Base-by-base conservation (phyloP, 208 protist species). In the Leishmania martiniquensis region DNA sequence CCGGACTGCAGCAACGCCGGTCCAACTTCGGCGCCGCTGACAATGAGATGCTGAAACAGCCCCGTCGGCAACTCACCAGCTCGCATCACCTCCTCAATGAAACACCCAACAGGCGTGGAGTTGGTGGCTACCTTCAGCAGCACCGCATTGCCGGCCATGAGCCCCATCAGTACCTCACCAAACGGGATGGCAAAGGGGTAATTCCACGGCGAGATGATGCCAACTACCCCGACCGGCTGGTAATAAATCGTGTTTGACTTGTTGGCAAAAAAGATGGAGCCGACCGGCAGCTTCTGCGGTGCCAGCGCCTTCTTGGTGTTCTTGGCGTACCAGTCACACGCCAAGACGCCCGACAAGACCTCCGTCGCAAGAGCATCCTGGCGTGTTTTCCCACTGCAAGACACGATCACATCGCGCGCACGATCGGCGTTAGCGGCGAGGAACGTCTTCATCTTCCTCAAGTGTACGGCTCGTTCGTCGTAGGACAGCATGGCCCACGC, bases 181-280 rank as follows among this genome's bases (percentile, higher is more conserved):
- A 97, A 97, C 17, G 93, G 92, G 60, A 97, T 94, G 13, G 91
- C 71, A 72, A 96, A 94, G 15, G 93, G 93, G 79, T 91, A 97
- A 70, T 97, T 97, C 92, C 93, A 97, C 42, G 93, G 92, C 12
- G 93, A 95, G 75, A 97, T 93, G 63, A 97, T 93, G 42, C 89
- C 92, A 25, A 97, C 91, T 17, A 96, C 90, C 29, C 93, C 93
- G 62, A 96, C 76, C 67, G 93, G 93, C 69, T 92, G 85, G 82
- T 97, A 94, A 32, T 85, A 17, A 6, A 97, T 75, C 32, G 80
- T 85, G 89, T 95, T 97, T 4, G 75, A 76, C 77, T 97, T 97
- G 88, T 97, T 97, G 4, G 73, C 77, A 69, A 95, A 97, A 20
- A 93, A 67, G 15, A 92, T 65, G 62, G 80, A 91, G 66, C 93